Percentiles rank a stretch among this genome's conserved stretches.
phyloP scores from a whole-genome alignment of 768 basidiomycete species.

The Boletus sp. region DNA sequence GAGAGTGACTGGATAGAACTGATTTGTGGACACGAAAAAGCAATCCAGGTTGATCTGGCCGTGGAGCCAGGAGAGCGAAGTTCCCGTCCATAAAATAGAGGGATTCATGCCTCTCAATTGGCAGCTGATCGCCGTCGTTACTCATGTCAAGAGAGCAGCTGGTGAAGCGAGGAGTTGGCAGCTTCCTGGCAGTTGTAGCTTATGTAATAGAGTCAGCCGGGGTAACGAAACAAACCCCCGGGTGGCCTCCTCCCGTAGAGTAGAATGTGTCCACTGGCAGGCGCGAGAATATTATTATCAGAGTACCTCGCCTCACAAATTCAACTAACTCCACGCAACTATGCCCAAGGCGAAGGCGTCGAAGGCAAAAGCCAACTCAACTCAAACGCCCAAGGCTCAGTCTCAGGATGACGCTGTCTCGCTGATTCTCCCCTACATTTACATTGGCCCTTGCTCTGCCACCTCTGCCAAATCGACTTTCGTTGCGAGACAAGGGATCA shows the following conservation, averaged over 20 bases:
- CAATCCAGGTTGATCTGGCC: background rate
- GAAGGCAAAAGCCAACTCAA: background rate
- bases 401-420: conserved; percentile 2
- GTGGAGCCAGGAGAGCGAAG: background rate
- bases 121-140: conserved; percentile 29
- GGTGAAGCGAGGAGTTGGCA: too few species aligned
- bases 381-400: background rate
- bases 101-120: background rate
- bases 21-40: conserved; percentile 19
- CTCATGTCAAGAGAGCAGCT: conserved; percentile 32
- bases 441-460: conserved; percentile 5
- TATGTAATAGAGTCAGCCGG: too few species aligned
- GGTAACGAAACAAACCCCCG: too few species aligned
- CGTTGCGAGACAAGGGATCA: conserved; percentile 4
- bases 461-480: conserved; percentile 6
- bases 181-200: too few species aligned
- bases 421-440: conserved; percentile 8
- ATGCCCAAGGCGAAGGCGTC: background rate
- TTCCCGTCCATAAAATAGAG: conserved; percentile 13
- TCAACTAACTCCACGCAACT: background rate
- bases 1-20: conserved; percentile 11
- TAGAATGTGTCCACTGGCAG: too few species aligned
- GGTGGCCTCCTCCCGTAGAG: too few species aligned
- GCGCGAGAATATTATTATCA: too few species aligned
- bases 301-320: too few species aligned